A percentile compares a stretch with the other conserved stretches of the same genome.
Conservation (phyloP, 257 asterid genomes). For the Knoxia roxburghii region DNA sequence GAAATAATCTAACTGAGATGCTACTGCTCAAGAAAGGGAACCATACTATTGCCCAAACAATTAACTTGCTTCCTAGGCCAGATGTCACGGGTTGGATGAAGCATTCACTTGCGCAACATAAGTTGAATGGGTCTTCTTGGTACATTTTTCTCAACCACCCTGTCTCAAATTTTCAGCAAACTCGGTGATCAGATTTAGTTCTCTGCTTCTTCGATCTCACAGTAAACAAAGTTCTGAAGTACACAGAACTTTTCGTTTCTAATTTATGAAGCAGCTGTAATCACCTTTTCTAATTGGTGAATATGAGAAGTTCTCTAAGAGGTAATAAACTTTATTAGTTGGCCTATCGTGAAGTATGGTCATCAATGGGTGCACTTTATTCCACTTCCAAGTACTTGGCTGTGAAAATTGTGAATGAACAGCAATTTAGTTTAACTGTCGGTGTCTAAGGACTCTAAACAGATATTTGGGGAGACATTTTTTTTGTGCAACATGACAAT, state of each 20-base stretch:
- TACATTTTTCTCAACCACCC: background rate
- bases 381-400: background rate
- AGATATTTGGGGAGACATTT: background rate
- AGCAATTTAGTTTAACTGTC: background rate
- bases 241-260: background rate
- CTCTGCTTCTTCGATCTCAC: constrained; percentile 1
- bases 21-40: background rate
- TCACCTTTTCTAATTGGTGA: background rate
- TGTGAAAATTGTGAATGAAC: background rate
- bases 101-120: background rate
- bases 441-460: too few species aligned
- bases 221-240: background rate
- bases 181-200: background rate
- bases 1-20: background rate
- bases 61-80: background rate
- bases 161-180: background rate
- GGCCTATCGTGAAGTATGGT: too few species aligned
- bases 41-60: background rate
- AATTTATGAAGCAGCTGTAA: background rate
- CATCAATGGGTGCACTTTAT: background rate
- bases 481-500: background rate
- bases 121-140: background rate
- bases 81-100: background rate
- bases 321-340: background rate
- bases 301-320: background rate